Evolutionary conservation across 164 flowering plant genomes (phyloP), one percentile per base, ranked within the genome.

Genomic region (Tinospora cordifolia): DNA sequence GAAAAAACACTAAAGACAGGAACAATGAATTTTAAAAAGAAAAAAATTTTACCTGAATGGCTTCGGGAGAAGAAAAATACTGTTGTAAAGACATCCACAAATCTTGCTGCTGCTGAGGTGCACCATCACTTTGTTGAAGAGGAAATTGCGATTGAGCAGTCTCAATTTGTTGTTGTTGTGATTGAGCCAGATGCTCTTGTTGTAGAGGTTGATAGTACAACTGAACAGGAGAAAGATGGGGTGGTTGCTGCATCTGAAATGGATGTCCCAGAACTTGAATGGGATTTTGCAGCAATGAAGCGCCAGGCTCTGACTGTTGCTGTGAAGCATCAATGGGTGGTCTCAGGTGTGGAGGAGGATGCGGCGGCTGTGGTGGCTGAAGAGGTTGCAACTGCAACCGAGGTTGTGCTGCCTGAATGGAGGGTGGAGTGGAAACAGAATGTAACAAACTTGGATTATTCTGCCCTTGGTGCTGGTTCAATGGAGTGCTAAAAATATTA

Each of bases 1-100:
- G 38, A 62, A 65, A 10, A 46, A 60, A 11, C 38, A 51, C 54
- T 14, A 7, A 39, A 51, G 1, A 24, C 27, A 24, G 39, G 25
- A 21, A 62, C 24, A 1, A 11, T 39, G 62, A 62, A 57, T 14
- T 41, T 11, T 46, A 9, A 9, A 47, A 0, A 10, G 40, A 47
- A 65, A 15, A n/a, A 68, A 10, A 30, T n/a, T n/a, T n/a, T 72
- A 91, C 99, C 98, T 90, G 96, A 81, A 95, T 90, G 66, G 94
- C 96, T 84, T 92, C 90, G 30, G 98, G 98, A 73, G 92, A 87
- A 72, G 84, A 81, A 74, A 95, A 91, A 69, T 72, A 86, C 25
- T 91, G 92, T 46, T 88, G 95, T 62, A 95, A 79, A 34, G 90
- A 81, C 81, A 87, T 80, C 69, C 83, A 86, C 8, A 84, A 40